Evolutionary conservation across 140 eudicot genomes (phyloP), one percentile per base, ranked within the genome.

Genomic region (Flaveria floridana): DNA sequence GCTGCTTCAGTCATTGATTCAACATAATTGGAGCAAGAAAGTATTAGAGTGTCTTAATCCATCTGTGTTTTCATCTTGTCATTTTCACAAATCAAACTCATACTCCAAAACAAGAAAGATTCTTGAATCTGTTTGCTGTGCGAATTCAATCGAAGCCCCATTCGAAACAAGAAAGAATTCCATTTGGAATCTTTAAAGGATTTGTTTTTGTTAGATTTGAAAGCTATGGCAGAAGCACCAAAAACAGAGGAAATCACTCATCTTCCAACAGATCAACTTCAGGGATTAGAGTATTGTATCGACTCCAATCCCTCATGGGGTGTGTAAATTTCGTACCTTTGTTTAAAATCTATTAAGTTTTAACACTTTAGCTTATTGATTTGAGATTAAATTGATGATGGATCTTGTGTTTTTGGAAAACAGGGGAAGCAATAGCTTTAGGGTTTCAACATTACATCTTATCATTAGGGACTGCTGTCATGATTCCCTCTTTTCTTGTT

Each of bases 271-370:
- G 99, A 91, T 71, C 99, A 95, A 70, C 96, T 95, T 75, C 99
- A 95, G 41, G 99, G 99, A 19, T 83, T 95, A 44, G 97, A 95
- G 86, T 91, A 95, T 52, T 95, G 99, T 78, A 91, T 95, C 68
- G 99, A 95, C 78, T 95, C 99, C 20, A 95, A 95, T 87, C 97
- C 99, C 57, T 91, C 99, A 47, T 88, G 97, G 97, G 97, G 99
- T 95, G 80, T 81, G 89, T 84, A 71, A 50, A 57, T 8, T 70
- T 82, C 61, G 14, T 25, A 37, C 50, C 72, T 76, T 48, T 52
- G 6, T 34, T 1, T 18, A 11, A 48, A 71, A 57, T 76, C 11
- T 42, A 7, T 65, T 6, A 26, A 20, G 1, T 15, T 37, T 4
- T 48, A 15, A 10, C 71, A 44, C n/a, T 21, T 63, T 4, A 6